These are phyloP conservation scores for Periglandula ipomoeae DNA, from an alignment of 2,329 filamentous ascomycete genomes.

Conservation along the genomic window DNA sequence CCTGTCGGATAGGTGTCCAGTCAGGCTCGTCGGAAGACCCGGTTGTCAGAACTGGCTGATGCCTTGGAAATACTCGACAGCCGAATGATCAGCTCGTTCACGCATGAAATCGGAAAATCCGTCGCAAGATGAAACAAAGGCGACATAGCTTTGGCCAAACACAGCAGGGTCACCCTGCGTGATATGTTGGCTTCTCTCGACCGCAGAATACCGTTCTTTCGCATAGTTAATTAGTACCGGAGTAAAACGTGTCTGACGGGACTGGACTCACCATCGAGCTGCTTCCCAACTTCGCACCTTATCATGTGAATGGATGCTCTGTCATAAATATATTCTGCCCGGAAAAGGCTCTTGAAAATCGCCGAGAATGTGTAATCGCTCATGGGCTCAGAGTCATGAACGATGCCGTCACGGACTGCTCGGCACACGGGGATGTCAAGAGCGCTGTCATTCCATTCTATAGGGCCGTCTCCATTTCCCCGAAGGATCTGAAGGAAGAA, in stretches of 20 bases:
- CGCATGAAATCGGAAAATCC: neutral
- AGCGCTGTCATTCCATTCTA: too few relatives aligned
- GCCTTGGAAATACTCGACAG: neutral
- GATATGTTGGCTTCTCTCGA: neutral
- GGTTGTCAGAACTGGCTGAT: neutral
- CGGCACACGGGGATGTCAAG: too few relatives aligned
- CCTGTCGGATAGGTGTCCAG: too few relatives aligned
- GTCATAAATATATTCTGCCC: neutral
- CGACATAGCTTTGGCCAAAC: neutral
- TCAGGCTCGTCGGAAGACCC: neutral
- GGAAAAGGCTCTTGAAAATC: too few relatives aligned
- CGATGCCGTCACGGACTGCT: too few relatives aligned
- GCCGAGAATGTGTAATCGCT: too few relatives aligned
- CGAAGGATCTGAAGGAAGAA: too few relatives aligned
- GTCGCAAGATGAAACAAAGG: neutral
- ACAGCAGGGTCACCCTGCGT: neutral
- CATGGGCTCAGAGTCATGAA: too few relatives aligned
- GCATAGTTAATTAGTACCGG: too few relatives aligned
- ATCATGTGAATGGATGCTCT: neutral
- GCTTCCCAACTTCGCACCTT: neutral
- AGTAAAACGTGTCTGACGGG: neutral
- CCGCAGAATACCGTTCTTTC: neutral
- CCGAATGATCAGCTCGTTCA: neutral
- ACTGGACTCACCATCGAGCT: neutral
- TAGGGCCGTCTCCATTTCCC: too few relatives aligned